Evolutionary conservation across 805 yeast genomes (phyloP).

Genomic region (Kockiozyma suomiensis): DNA sequence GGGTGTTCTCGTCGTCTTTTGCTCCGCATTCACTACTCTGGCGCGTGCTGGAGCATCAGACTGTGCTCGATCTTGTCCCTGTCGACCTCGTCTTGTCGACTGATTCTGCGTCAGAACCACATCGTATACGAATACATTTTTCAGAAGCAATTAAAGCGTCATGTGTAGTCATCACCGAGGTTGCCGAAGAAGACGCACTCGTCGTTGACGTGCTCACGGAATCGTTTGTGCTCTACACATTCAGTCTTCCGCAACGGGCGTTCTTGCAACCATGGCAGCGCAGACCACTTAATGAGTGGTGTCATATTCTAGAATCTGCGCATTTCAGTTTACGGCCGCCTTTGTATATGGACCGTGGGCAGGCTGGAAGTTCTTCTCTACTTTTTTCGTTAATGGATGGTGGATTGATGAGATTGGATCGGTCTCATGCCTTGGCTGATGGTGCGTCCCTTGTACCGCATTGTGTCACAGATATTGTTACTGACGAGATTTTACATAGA

Average conservation of each 20-base stretch:
- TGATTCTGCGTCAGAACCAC: conserved; percentile 1
- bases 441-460: conserved; percentile 7
- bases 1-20: conserved; percentile 4
- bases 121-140: conserved; percentile 20
- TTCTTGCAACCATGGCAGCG: conserved; percentile 22
- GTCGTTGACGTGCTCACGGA: conserved; percentile 22
- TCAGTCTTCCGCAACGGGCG: background rate
- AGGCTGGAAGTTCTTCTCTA: conserved; percentile 44
- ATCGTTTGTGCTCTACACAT: conserved; percentile 19
- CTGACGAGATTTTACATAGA: conserved; percentile 4
- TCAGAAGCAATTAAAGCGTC: conserved; percentile 16
- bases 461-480: background rate
- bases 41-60: conserved; percentile 27
- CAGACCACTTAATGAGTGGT: conserved; percentile 24
- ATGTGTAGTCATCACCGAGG: conserved; percentile 26
- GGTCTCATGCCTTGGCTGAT: conserved; percentile 38
- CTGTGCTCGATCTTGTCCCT: conserved; percentile 23
- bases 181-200: conserved; percentile 9
- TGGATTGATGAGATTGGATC: conserved; percentile 52
- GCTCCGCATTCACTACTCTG: conserved; percentile 26
- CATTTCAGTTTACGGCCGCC: conserved; percentile 59
- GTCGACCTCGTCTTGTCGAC: conserved; percentile 10
- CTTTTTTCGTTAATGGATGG: conserved; percentile 76
- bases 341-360: conserved; percentile 53
- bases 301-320: conserved; percentile 34